Conservation (phyloP, 1,284 basidiomycete genomes). For the Cutaneotrichosporon spelunceum region DNA sequence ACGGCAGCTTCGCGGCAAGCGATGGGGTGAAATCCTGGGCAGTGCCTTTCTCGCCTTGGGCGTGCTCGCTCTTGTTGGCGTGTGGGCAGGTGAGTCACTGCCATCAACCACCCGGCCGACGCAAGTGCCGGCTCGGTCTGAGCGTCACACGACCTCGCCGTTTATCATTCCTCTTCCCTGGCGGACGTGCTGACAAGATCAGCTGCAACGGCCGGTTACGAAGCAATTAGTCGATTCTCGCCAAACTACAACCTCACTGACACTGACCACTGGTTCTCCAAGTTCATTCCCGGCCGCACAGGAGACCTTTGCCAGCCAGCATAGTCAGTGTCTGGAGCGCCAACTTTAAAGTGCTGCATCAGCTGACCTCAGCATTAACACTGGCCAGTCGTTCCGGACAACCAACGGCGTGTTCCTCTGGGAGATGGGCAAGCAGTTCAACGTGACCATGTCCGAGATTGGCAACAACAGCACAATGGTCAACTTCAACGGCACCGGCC, state of each 20-base stretch:
- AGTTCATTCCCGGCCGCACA: conserved; percentile 21
- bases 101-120: background rate
- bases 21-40: conserved; percentile 14
- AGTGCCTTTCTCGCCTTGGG: conserved; percentile 17
- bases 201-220: conserved; percentile 26
- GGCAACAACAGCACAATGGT: conserved; percentile 14
- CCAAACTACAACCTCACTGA: conserved; percentile 26
- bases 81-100: conserved; percentile 23
- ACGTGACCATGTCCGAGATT: conserved; percentile 10
- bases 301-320: conserved; percentile 23
- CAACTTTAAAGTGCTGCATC: background rate
- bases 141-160: conserved; percentile 4
- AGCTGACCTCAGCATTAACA: conserved; percentile 20
- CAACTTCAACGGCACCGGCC: conserved; percentile 24
- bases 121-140: background rate
- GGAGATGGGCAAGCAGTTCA: conserved; percentile 29
- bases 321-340: conserved; percentile 12
- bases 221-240: conserved; percentile 17
- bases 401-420: conserved; percentile 25
- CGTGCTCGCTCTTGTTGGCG: conserved; percentile 20
- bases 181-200: conserved; percentile 3
- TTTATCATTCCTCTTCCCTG: background rate
- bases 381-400: conserved; percentile 22
- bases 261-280: conserved; percentile 27
- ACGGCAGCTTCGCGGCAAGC: conserved; percentile 19